Evolutionary conservation across 1,139 yeast genomes (phyloP), one percentile per base, ranked within the genome.

Genomic region (Pichia sp.): DNA sequence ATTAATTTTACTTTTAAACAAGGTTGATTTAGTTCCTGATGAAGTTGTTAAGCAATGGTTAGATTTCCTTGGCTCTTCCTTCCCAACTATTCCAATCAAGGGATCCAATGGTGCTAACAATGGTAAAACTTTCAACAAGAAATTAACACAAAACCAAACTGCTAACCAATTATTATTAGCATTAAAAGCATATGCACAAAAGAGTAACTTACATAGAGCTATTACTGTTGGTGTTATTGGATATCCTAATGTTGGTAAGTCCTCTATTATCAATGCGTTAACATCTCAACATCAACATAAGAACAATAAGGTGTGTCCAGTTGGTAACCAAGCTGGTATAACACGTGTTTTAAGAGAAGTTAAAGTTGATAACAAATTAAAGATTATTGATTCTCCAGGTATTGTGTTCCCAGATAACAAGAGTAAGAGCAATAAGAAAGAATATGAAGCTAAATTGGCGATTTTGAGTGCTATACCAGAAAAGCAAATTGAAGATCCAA

Each of bases 271-370:
- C 62, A 93, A 93, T 65, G 88, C 96, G 4, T 75, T 93, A 54
- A 83, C 95, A 11, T 77, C 87, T 46, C 83, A 96, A 69, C 94
- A 88, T 62, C 90, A 28, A 28, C 31, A 52, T 24, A 35, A 27
- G 7, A 72, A 81, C 38, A 79, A 76, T 35, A 47, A 58, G 17
- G 38, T 93, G 11, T 93, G 99, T 65, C 98, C 99, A 14, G 96
- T 88, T 31, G 99, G 99, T 40, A 94, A 95, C 61, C 94, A 87
- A 69, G 98, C 99, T 4, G 99, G 99, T 65, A 93, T 93, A 34
- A 93, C 99, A 28, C 91, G 96, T 1, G 74, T 93, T 4, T 73
- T 93, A 66, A 81, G 97, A 69, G 96, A 90, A 67, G 90, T 93
- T 51, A 93, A 93, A 69, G 79, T 93, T 53, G 99, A 93, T 66